Evolutionary conservation across 2,329 filamentous ascomycete species (phyloP), one percentile per base, ranked within the genome.

Genomic region (Aspergillus niger): DNA sequence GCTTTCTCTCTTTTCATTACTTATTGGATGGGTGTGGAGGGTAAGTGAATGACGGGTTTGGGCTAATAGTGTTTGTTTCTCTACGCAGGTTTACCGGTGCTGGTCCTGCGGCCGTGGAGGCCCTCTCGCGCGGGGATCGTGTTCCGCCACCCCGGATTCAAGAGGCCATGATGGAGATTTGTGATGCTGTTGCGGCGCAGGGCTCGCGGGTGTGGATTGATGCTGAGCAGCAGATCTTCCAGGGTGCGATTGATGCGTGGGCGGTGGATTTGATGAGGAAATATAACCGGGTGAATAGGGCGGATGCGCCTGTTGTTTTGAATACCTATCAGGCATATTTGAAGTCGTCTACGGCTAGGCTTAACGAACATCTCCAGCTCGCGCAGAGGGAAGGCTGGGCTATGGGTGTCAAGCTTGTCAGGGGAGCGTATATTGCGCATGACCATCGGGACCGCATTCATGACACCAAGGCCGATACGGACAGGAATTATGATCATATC

Each of bases 401-500:
- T 0, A 61, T 80, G 15, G 79, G 73, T 0, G 72, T 81, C 53
- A 81, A 81, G 63, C 70, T 81, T 0, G 80, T 81, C 1, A 71
- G 80, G 13, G 80, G 79, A 7, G 80, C 79, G 1, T 81, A 82
- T 60, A 80, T 82, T 26, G 70, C 69, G 3, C 75, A 74, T 41
- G 80, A 81, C 38, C 64, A 65, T 6, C 63, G 77, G 13, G 57
- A 65, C 1, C 61, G 67, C 13, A 79, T 79, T 38, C 71, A 76
- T 54, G 75, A 77, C 26, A 77, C 70, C 13, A 78, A 78, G 52
- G 66, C 63, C 0, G 73, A 75, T 7, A 79, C 77, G 0, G 76
- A 79, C 50, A 36, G 38, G 6, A 78, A 76, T 57, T 86, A 86
- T 74, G 80, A 86, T 66, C 73, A 71, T 13, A 79, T 84, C 30